phyloP scores from a whole-genome alignment of 768 basidiomycete genomes.

The Sarcodon aspratus region DNA sequence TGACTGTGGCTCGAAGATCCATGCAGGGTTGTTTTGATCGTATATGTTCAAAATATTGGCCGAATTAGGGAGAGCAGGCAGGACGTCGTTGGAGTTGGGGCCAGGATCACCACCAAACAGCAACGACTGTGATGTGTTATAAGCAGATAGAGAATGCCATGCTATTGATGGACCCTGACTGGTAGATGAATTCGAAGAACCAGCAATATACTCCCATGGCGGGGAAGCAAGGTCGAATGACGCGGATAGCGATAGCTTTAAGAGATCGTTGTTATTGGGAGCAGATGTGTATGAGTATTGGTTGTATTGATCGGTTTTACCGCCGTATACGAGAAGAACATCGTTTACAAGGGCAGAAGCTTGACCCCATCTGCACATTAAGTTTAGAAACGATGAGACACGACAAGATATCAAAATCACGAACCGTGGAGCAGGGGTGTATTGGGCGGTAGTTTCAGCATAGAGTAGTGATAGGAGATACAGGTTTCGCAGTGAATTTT shows the following conservation, averaged over 20 bases:
- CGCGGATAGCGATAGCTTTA: slow-evolving; percentile 52
- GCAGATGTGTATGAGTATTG: slow-evolving; percentile 65
- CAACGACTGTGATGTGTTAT: slow-evolving; percentile 40
- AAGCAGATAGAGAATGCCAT: slow-evolving; percentile 72
- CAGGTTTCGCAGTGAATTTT: no score
- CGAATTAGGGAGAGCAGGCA: slow-evolving; percentile 50
- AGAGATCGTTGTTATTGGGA: slow-evolving; percentile 58
- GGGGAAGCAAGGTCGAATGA: slow-evolving; percentile 51
- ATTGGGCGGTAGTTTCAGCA: not conserved
- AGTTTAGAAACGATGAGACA: not conserved
- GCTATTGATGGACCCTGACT: slow-evolving; percentile 53
- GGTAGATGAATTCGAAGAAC: slow-evolving; percentile 29
- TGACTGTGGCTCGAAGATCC: slow-evolving; percentile 31
- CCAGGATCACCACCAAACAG: slow-evolving; percentile 73
- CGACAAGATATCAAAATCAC: not conserved
- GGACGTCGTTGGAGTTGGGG: slow-evolving; percentile 38
- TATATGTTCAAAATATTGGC: slow-evolving; percentile 41
- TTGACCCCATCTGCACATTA: slow-evolving; percentile 70
- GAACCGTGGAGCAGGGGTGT: not conserved
- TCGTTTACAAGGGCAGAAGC: slow-evolving; percentile 47
- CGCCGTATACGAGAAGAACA: slow-evolving; percentile 66
- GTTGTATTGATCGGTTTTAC: slow-evolving; percentile 63
- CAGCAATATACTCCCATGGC: slow-evolving; percentile 54
- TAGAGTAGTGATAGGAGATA: no score
- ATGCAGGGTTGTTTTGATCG: slow-evolving; percentile 26